Conservation (phyloP, 2,329 filamentous ascomycete genomes). For the Fonsecaea pedrosoi region DNA sequence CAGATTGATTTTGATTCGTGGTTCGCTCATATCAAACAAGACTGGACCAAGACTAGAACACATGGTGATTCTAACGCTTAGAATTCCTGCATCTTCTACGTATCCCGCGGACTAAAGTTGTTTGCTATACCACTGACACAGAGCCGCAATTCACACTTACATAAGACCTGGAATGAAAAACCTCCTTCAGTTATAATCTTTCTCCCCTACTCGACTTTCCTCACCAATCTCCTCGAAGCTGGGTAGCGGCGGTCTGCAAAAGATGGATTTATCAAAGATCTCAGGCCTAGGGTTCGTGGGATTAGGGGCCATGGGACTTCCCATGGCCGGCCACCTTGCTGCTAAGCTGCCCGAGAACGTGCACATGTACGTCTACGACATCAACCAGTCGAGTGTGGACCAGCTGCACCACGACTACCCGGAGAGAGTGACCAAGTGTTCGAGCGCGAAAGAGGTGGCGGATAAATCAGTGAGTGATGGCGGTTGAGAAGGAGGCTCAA, state of each 20-base stretch:
- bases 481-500: too few species aligned
- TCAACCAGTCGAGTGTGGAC: slow-evolving; percentile 53
- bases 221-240: background rate
- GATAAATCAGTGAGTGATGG: slow-evolving; percentile 54
- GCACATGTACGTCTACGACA: slow-evolving; percentile 58
- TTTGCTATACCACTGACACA: slow-evolving; percentile 2
- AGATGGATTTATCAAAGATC: slow-evolving; percentile 32
- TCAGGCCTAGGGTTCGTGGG: slow-evolving; percentile 56
- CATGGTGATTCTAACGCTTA: background rate
- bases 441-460: slow-evolving; percentile 57
- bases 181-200: too few species aligned
- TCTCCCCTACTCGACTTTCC: background rate
- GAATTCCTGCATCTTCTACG: background rate
- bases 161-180: background rate
- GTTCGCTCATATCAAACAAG: background rate
- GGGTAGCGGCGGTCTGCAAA: background rate
- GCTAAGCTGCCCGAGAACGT: slow-evolving; percentile 54
- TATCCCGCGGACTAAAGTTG: background rate
- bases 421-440: slow-evolving; percentile 48
- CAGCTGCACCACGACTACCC: slow-evolving; percentile 52
- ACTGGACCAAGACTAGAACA: background rate
- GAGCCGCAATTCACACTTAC: background rate
- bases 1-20: background rate
- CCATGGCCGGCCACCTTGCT: slow-evolving; percentile 60
- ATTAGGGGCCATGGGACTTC: slow-evolving; percentile 62